phyloP scores from a whole-genome alignment of 306 rosid genomes.

The Rosa lucieae region DNA sequence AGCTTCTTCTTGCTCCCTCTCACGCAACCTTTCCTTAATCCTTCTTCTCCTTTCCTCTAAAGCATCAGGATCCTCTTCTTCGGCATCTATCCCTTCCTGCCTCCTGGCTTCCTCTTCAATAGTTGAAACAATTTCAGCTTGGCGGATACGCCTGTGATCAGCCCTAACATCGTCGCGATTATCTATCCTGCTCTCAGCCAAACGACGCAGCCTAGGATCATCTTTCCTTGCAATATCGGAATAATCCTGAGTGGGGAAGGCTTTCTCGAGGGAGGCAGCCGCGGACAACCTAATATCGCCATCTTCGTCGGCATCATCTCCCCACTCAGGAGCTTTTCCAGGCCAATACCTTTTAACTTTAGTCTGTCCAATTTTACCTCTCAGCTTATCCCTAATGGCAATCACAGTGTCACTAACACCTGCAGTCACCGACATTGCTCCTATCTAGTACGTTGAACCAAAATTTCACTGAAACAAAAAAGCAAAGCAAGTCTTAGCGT shows the following conservation, averaged over 20 bases:
- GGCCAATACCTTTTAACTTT: conserved; percentile 96
- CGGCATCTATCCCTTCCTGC: conserved; percentile 85
- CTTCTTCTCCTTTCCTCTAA: conserved; percentile 74
- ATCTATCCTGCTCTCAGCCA: conserved; percentile 79
- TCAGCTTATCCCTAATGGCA: conserved; percentile 84
- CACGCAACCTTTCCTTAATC: conserved; percentile 70
- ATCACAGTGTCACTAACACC: conserved; percentile 91
- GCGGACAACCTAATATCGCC: conserved; percentile 56
- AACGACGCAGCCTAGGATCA: conserved; percentile 78
- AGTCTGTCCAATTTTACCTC: conserved; percentile 93
- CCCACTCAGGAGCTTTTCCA: conserved; percentile 96
- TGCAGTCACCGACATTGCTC: conserved; percentile 86
- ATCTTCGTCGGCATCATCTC: conserved; percentile 71
- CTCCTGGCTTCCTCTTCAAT: conserved; percentile 85
- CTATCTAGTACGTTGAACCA: no score
- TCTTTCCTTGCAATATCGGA: conserved; percentile 50
- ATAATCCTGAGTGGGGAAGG: conserved; percentile 65
- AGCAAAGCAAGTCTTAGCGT: background rate
- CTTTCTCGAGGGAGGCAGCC: conserved; percentile 70
- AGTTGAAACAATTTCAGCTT: conserved; percentile 89
- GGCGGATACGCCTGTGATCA: conserved; percentile 87
- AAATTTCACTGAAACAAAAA: background rate
- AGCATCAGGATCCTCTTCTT: conserved; percentile 75
- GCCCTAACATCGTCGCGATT: conserved; percentile 90
- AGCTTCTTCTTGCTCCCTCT: conserved; percentile 84